Evolutionary conservation across 2,329 filamentous ascomycete genomes (phyloP).

Genomic region (Ambrosiella cleistominuta): DNA sequence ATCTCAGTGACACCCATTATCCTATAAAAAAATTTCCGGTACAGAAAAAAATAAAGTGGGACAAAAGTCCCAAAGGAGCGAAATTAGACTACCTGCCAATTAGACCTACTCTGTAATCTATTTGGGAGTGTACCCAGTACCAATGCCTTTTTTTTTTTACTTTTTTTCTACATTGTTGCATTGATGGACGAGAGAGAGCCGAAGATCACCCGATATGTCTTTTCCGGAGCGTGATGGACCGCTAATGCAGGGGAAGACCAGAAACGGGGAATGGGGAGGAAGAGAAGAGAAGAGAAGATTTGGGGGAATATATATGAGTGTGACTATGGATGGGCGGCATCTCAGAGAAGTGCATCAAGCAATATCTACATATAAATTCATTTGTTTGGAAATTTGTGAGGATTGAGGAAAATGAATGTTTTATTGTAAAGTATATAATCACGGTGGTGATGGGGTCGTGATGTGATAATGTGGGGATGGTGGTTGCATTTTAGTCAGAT

Average conservation of each 20-base stretch:
- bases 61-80: neutral
- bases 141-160: neutral
- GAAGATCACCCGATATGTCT: neutral
- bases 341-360: neutral
- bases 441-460: too few relatives aligned
- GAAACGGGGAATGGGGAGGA: neutral
- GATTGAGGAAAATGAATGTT: too few relatives aligned
- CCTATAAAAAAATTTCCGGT: neutral
- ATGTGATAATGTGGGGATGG: too few relatives aligned
- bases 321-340: neutral
- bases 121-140: neutral
- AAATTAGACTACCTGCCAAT: neutral
- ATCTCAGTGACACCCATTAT: neutral
- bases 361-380: too few relatives aligned
- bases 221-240: neutral
- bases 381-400: too few relatives aligned
- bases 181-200: neutral
- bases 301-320: neutral
- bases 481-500: too few relatives aligned
- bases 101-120: neutral
- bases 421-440: too few relatives aligned
- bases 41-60: neutral
- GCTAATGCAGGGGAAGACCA: neutral
- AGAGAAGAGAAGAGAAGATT: neutral
- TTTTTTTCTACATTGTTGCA: neutral